Conservation (phyloP, 2,329 filamentous ascomycete species). For the Acrocalymma vagum region DNA sequence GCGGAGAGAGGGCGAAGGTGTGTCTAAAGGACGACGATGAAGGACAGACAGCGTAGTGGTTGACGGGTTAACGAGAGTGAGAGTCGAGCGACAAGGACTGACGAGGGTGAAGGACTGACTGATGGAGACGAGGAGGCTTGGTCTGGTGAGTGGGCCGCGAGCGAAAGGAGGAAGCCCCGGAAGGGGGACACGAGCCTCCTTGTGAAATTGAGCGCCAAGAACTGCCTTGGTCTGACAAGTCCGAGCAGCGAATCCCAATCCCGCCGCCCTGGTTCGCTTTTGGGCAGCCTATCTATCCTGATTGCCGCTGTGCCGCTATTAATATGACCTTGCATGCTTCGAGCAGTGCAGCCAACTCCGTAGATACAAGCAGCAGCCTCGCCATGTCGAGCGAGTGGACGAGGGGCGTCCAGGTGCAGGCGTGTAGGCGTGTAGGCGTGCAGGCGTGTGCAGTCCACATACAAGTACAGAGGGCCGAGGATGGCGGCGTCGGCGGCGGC, state of each 20-base stretch:
- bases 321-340: not conserved
- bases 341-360: not conserved
- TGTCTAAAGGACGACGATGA: slow-evolving; percentile 10
- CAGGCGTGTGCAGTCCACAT: no score
- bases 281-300: no score
- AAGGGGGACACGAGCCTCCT: no score
- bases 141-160: slow-evolving; percentile 20
- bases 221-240: not conserved
- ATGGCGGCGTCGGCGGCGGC: no score
- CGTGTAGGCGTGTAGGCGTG: no score
- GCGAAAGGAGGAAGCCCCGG: slow-evolving; percentile 12
- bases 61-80: slow-evolving; percentile 33
- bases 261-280: no score
- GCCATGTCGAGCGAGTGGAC: no score
- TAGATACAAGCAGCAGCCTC: not conserved
- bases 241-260: no score
- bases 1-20: slow-evolving; percentile 13
- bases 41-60: slow-evolving; percentile 1
- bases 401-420: no score
- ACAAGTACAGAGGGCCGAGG: no score
- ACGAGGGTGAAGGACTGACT: slow-evolving; percentile 22
- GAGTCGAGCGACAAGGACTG: slow-evolving; percentile 34
- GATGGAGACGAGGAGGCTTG: slow-evolving; percentile 26
- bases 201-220: no score
- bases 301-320: not conserved